A percentile compares a stretch with the other conserved stretches of the same genome.
These are phyloP conservation scores for Penicillium macrosclerotiorum DNA, from an alignment of 495 filamentous ascomycete species.

Conservation along the genomic window DNA sequence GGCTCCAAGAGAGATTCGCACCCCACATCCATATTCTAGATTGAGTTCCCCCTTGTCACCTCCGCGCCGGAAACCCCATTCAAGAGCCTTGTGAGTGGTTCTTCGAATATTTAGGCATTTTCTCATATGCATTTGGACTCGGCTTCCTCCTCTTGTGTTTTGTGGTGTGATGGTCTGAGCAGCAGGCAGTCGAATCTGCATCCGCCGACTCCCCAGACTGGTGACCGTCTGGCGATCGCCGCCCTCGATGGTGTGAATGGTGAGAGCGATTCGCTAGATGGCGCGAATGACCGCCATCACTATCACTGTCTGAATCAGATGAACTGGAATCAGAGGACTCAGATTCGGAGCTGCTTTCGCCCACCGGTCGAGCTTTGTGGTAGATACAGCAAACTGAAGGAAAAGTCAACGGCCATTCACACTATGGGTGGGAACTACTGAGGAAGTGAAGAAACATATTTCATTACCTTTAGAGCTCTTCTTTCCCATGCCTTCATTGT, in stretches of 20 bases:
- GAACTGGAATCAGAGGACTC: conserved; percentile 61
- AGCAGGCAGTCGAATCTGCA: conserved; percentile 23
- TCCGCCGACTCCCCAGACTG: conserved; percentile 13
- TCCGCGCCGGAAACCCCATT: too few relatives aligned
- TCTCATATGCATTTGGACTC: conserved; percentile 95
- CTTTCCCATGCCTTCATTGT: conserved; percentile 93
- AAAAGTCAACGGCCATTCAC: not conserved
- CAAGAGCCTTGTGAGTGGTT: conserved; percentile 7
- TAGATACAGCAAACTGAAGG: conserved; percentile 94
- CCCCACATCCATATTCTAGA: too few relatives aligned
- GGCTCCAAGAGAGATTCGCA: too few relatives aligned
- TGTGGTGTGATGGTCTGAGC: conserved; percentile 24
- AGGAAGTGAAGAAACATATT: not conserved
- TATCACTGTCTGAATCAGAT: conserved; percentile 60
- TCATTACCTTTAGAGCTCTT: conserved; percentile 86
- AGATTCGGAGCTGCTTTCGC: conserved; percentile 81
- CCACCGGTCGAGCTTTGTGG: conserved; percentile 76
- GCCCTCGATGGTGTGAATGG: conserved; percentile 16
- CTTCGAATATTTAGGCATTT: conserved; percentile 63
- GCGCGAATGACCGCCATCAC: conserved; percentile 35
- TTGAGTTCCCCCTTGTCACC: too few relatives aligned
- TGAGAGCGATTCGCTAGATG: conserved; percentile 14
- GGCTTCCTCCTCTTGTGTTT: conserved; percentile 56
- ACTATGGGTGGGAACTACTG: not conserved
- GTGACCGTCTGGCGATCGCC: conserved; percentile 7